These are phyloP conservation scores for Leccinum olivaceopallidum DNA, from an alignment of 768 basidiomycete genomes.

Conservation along the genomic window DNA sequence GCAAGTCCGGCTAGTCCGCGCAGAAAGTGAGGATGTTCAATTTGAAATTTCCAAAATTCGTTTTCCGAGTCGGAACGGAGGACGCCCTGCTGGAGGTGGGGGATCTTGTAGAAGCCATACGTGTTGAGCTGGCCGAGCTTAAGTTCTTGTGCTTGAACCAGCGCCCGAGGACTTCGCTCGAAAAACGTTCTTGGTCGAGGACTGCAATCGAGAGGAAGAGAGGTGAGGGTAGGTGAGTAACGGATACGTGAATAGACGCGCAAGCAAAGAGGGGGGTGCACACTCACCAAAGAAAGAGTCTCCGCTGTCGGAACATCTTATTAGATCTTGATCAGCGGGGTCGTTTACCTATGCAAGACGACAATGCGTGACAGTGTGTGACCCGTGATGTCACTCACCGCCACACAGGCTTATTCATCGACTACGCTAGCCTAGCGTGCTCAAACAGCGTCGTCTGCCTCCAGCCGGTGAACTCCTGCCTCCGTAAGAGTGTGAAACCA, in stretches of 20 bases:
- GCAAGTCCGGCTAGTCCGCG: conserved; percentile 83
- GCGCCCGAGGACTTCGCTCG: conserved; percentile 82
- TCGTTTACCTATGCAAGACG: conserved; percentile 63
- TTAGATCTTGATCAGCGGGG: conserved; percentile 75
- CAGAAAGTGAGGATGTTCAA: conserved; percentile 81
- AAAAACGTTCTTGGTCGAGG: conserved; percentile 88
- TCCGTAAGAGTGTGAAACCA: too few species aligned
- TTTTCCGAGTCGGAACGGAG: conserved; percentile 78
- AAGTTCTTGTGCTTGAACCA: conserved; percentile 99
- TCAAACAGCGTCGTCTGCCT: too few species aligned
- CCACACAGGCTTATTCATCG: too few species aligned
- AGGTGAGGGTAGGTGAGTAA: background rate
- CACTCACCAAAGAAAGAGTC: conserved; percentile 95
- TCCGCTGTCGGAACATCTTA: conserved; percentile 88
- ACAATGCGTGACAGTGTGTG: too few species aligned
- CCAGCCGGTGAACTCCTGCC: too few species aligned
- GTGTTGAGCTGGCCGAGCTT: conserved; percentile 92
- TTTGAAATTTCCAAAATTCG: conserved; percentile 82
- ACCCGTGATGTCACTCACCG: too few species aligned
- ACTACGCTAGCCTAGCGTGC: too few species aligned
- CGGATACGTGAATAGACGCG: conserved; percentile 1
- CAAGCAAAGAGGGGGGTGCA: conserved; percentile 9
- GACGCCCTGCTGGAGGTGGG: conserved; percentile 93
- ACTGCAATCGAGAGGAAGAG: conserved; percentile 46
- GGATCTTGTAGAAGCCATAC: conserved; percentile 97